Evolutionary conservation across 139 green algal species (phyloP), one percentile per base, ranked within the genome.

Genomic region (Astrephomene gubernaculifera): DNA sequence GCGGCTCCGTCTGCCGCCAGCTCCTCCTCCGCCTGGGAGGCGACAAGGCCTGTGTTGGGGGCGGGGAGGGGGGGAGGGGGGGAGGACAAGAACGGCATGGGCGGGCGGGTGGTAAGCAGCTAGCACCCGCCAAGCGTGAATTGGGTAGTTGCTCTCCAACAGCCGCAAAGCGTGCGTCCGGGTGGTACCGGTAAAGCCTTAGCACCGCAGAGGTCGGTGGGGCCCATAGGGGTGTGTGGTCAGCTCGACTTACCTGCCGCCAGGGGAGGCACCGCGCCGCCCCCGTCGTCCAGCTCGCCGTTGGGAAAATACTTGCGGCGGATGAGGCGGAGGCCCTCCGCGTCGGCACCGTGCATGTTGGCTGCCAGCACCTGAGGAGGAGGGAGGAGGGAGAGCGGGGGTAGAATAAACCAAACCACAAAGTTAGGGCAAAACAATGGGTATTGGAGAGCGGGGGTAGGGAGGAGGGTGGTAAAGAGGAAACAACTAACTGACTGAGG

Each of bases 231-330:
- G n/a, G n/a, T n/a, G n/a, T n/a, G n/a, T n/a, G n/a, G n/a, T n/a
- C n/a, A n/a, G n/a, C n/a, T n/a, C n/a, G n/a, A n/a, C n/a, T 7
- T 57, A 82, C 74, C 87, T 60, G 90, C 92, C 64, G 87, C 81
- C n/a, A 90, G 79, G 4, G 92, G 92, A 0, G 89, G 91, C 0
- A 91, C 69, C 24, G 90, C 91, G 19, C 91, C 91, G 4, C 92
- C 92, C 0, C 91, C 89, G 54, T 94, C 90, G 38, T 93, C 92
- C 31, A 95, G 88, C 89, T 95, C 92, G 25, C 92, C 92, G 39
- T 87, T 67, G 44, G 89, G 89, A 61, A 95, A 95, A 80, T 90
- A 78, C 43, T 84, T 86, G 21, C 70, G 76, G 43, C 92, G 87
- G 78, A 94, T 94, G 44, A 75, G 36, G 36, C 84, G 68, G 29